Base-by-base conservation (phyloP, 768 basidiomycete genomes). In the Dioszegia hungarica region DNA sequence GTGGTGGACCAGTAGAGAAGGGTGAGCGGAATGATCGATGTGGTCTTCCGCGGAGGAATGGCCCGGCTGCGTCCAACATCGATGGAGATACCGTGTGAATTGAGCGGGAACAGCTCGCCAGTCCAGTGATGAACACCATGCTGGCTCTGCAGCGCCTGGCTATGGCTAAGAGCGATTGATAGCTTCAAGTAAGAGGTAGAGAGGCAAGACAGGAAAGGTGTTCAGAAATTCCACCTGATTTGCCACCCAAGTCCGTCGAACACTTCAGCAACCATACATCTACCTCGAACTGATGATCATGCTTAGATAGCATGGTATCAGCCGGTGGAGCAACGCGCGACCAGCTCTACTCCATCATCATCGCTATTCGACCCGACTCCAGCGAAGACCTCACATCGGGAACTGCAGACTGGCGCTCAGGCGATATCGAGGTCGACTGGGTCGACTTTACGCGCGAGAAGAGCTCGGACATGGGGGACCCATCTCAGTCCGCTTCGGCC, bases 391-490 rank as follows among this genome's bases (percentile, higher is more conserved):
- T 34, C 28, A 8, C 15, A n/a, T 9, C 36, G 14, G 17, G 20
- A 53, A 11, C 22, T 12, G 38, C 22, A 19, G 69, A 68, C 39
- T 67, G 67, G 65, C 53, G 70, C 49, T 33, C 64, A n/a, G 70
- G 70, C 10, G 67, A 69, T n/a, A 72, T 72, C 57, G 57, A 59
- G 15, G 70, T 69, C 1, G 71, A 73, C 45, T 73, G 64, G 66
- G 55, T 73, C 3, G 71, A 73, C 39, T 73, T 73, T 46, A 73
- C 71, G 8, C 54, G 68, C 17, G 71, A 70, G 64, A 73, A 73
- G 51, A 56, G 41, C 44, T n/a, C 58, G 8, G 70, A 72, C n/a
- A 27, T 54, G 14, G 19, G 36, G 34, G 25, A 17, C 14, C 28
- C 27, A 40, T 33, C 19, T 14, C 25, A 28, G 6, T 3, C 20